Evolutionary conservation across 2,329 filamentous ascomycete genomes (phyloP).

Genomic region (Fusarium poae): DNA sequence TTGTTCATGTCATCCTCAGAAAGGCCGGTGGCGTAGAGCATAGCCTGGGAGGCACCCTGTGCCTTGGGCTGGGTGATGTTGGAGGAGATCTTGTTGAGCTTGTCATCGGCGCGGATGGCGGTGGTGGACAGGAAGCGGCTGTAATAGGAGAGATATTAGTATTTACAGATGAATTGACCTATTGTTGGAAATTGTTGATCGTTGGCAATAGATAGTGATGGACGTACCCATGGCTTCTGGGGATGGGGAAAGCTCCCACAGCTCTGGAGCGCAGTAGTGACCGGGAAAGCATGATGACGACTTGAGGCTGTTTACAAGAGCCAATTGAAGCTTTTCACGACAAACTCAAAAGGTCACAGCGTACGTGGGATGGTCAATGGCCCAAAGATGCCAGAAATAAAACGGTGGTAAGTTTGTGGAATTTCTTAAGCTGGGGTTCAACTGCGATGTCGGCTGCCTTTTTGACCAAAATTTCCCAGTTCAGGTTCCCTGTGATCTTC

Average conservation of each 20-base stretch:
- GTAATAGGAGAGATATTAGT: constrained; percentile 12
- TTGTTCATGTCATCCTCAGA: constrained; percentile 91
- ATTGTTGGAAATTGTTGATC: not conserved
- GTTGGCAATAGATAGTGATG: not conserved
- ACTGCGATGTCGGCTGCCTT: constrained; percentile 50
- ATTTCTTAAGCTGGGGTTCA: constrained; percentile 29
- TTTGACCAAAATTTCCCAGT: constrained; percentile 46
- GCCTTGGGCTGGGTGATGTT: constrained; percentile 96
- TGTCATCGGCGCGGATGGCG: constrained; percentile 62
- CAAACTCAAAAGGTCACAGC: constrained; percentile 21
- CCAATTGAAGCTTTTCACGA: constrained; percentile 42
- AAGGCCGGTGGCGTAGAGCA: constrained; percentile 96
- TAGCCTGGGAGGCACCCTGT: constrained; percentile 97
- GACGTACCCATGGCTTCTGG: constrained; percentile 48
- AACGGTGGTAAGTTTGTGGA: constrained; percentile 32
- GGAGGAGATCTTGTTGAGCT: constrained; percentile 86
- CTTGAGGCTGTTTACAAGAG: constrained; percentile 9
- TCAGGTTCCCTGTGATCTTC: constrained; percentile 52
- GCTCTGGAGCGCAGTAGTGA: constrained; percentile 49
- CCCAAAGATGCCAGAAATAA: constrained; percentile 18
- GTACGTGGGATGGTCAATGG: constrained; percentile 15
- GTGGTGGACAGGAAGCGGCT: constrained; percentile 67
- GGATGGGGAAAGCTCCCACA: constrained; percentile 47
- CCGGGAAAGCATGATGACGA: constrained; percentile 49
- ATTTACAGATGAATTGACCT: not conserved